Conservation (phyloP, 805 yeast genomes). For the Maudiozyma turicensis region DNA sequence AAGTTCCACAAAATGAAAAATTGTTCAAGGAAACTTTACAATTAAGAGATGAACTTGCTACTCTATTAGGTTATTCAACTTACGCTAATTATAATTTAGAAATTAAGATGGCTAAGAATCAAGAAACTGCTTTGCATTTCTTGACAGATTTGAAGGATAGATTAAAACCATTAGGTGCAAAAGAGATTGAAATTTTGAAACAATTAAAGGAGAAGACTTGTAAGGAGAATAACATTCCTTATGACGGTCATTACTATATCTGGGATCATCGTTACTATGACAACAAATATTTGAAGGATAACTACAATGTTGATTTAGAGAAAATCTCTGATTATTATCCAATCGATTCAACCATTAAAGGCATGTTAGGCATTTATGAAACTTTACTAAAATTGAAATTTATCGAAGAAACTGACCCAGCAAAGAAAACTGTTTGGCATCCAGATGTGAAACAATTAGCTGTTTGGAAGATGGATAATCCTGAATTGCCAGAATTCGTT, state of each 20-base stretch:
- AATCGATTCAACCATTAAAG: conserved; percentile 50
- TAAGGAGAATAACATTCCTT: conserved; percentile 34
- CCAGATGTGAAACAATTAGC: conserved; percentile 66
- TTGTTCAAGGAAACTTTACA: conserved; percentile 51
- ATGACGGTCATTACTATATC: conserved; percentile 39
- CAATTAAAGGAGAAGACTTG: conserved; percentile 46
- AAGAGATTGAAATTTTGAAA: conserved; percentile 42
- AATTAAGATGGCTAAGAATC: conserved; percentile 70
- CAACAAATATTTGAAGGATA: conserved; percentile 53
- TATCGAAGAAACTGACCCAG: conserved; percentile 36
- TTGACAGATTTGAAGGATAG: conserved; percentile 51
- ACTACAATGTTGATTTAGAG: conserved; percentile 62
- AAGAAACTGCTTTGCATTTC: conserved; percentile 49
- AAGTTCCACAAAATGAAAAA: conserved; percentile 54
- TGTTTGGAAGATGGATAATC: conserved; percentile 52
- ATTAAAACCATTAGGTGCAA: conserved; percentile 47
- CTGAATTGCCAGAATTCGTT: conserved; percentile 44
- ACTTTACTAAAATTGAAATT: conserved; percentile 60
- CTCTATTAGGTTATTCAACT: conserved; percentile 52
- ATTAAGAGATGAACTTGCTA: conserved; percentile 53
- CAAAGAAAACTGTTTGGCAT: conserved; percentile 55
- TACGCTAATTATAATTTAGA: conserved; percentile 67
- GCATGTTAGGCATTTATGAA: conserved; percentile 67
- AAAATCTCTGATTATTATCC: conserved; percentile 75
- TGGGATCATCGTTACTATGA: conserved; percentile 73